A percentile compares a stretch with the other conserved stretches of the same genome.
Conservation (phyloP, 495 filamentous ascomycete species). For the Penicillium desertorum region DNA sequence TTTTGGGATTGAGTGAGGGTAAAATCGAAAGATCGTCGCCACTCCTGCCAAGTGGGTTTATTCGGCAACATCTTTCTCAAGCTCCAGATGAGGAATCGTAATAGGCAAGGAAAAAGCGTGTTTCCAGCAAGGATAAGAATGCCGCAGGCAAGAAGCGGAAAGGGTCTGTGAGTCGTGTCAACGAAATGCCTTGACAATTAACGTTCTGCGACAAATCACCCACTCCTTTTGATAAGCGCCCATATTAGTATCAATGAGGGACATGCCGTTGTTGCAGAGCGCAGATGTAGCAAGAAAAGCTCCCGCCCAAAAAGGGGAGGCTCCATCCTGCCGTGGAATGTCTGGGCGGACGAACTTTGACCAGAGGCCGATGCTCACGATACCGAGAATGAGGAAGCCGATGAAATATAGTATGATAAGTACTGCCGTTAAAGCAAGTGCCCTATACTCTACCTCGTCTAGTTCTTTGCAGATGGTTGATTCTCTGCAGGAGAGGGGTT, state of each 20-base stretch:
- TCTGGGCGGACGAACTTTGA: conserved; percentile 58
- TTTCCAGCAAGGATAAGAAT: conserved; percentile 80
- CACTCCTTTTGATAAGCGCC: conserved; percentile 41
- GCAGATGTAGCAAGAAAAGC: conserved; percentile 56
- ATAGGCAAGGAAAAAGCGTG: conserved; percentile 71
- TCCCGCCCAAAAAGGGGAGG: conserved; percentile 58
- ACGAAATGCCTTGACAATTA: conserved; percentile 1
- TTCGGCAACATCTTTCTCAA: conserved; percentile 48
- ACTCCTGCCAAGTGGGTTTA: conserved; percentile 39
- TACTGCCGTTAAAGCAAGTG: conserved; percentile 62
- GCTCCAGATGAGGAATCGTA: conserved; percentile 68
- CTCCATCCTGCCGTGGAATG: conserved; percentile 59
- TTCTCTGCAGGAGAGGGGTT: conserved; percentile 32
- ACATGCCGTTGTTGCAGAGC: conserved; percentile 88
- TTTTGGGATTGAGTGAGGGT: conserved; percentile 68
- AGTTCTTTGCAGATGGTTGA: conserved; percentile 62
- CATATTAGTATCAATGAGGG: conserved; percentile 78
- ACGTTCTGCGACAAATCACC: background rate
- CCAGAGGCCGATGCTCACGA: conserved; percentile 69
- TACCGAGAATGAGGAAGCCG: conserved; percentile 67
- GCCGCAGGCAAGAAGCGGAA: conserved; percentile 70
- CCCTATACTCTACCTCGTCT: conserved; percentile 72
- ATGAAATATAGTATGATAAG: conserved; percentile 73
- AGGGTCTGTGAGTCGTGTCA: conserved; percentile 31
- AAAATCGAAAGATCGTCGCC: conserved; percentile 65